Evolutionary conservation across 225 moss, liverwort and hornwort genomes (phyloP), one percentile per base, ranked within the genome.

Genomic region (Ulota crispa): DNA sequence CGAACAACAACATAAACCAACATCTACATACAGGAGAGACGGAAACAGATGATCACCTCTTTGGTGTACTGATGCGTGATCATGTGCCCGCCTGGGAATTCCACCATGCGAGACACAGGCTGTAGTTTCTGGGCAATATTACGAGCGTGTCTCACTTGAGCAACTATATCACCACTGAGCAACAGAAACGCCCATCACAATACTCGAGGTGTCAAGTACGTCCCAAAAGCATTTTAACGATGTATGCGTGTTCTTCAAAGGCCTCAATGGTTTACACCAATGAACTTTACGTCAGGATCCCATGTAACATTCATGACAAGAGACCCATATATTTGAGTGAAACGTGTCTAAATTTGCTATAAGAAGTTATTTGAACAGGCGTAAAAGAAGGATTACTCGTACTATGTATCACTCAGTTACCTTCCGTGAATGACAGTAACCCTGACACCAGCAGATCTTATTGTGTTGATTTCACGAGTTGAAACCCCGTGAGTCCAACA

Each of bases 31-130:
- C 30, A 26, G 30, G 23, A 55, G 80, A 39, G 64, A 72, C 13
- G 14, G 16, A 70, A 45, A 45, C 19, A 70, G 75, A 78, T 9
- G 26, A 72, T 71, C 73, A 99, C 98, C 92, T 99, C 92, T 73
- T 88, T 80, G 6, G 91, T 89, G 59, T 96, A 85, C 64, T 92
- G 89, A 85, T 94, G 91, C 20, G 92, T 94, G n/a, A 99, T 89
- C 86, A 99, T 90, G 64, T 99, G 99, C 59, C 94, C 99, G n/a
- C 99, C 99, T 70, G 91, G 85, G 70, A 99, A 82, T 81, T 96
- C 99, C 67, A 93, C 87, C 92, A 99, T 89, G 21, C 87, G 87
- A 42, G 94, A 90, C 59, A 93, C 93, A 23, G 99, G 99, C 76
- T 88, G 89, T 73, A 99, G 83, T 77, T 92, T 93, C 82, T 82